Evolutionary conservation across 108 stramenopile genomes (phyloP).

Genomic region (Cyclotella atomus): DNA sequence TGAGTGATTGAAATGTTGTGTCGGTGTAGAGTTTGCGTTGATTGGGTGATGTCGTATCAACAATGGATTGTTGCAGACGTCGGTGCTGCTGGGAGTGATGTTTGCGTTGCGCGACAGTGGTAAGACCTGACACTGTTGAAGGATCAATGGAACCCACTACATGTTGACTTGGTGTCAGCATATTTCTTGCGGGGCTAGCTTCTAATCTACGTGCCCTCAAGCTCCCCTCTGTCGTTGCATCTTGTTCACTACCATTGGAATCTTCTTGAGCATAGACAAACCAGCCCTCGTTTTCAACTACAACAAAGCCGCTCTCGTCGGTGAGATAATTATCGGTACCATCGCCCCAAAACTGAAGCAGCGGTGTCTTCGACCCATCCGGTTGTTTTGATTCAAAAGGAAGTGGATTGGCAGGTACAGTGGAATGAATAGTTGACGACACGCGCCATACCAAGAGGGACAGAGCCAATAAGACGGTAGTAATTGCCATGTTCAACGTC

Average conservation of each 20-base stretch:
- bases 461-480: no score
- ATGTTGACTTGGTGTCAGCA: not conserved
- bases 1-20: conserved; percentile 41
- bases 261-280: conserved; percentile 9
- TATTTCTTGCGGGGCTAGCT: not conserved
- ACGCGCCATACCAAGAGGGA: no score
- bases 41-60: no score
- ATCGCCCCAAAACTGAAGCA: conserved; percentile 6
- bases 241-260: no score
- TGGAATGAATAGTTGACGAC: not conserved
- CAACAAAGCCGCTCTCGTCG: not conserved
- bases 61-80: not conserved
- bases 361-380: conserved; percentile 12
- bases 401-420: conserved; percentile 17
- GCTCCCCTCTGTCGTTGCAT: no score
- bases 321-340: conserved; percentile 2
- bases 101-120: not conserved
- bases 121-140: not conserved
- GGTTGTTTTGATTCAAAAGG: conserved; percentile 8
- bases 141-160: conserved; percentile 4
- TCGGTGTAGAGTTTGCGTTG: conserved; percentile 9
- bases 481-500: no score
- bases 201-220: no score
- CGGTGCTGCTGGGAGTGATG: not conserved
- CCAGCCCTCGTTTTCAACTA: conserved; percentile 11